Conservation (phyloP, 148 eudicot species). For the Polygonum aviculare region DNA sequence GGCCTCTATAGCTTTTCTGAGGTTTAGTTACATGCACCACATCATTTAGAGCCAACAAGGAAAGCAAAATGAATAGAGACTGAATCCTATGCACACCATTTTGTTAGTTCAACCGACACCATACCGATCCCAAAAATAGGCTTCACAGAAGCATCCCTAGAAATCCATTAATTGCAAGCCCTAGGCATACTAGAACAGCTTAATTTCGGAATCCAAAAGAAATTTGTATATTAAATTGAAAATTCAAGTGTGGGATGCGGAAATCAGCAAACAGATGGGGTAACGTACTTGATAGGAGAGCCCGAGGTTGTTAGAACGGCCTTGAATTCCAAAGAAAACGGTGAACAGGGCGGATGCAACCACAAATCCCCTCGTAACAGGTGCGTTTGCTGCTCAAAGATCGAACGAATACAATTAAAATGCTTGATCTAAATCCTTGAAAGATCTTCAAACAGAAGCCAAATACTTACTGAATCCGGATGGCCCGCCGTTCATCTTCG, state of each 20-base stretch:
- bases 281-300: slow-evolving; percentile 46
- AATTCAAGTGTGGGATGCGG: not conserved
- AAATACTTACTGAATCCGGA: slow-evolving; percentile 37
- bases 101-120: not conserved
- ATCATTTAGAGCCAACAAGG: not conserved
- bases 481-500: slow-evolving; percentile 49
- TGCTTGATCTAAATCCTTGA: not conserved
- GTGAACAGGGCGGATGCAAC: slow-evolving; percentile 63
- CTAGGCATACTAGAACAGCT: not conserved
- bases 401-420: not conserved
- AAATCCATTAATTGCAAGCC: not conserved
- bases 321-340: slow-evolving; percentile 70
- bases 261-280: slow-evolving; percentile 10
- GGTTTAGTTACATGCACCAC: not conserved
- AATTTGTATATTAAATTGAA: not conserved
- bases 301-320: slow-evolving; percentile 59
- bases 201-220: not conserved
- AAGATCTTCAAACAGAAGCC: not conserved
- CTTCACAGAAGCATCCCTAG: not conserved
- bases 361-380: slow-evolving; percentile 61
- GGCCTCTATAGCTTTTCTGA: not conserved
- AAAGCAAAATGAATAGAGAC: not conserved
- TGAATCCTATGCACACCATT: not conserved
- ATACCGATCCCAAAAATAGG: not conserved
- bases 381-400: slow-evolving; percentile 74